Evolutionary conservation across 2,329 filamentous ascomycete genomes (phyloP).

Genomic region (Zalaria sp.): DNA sequence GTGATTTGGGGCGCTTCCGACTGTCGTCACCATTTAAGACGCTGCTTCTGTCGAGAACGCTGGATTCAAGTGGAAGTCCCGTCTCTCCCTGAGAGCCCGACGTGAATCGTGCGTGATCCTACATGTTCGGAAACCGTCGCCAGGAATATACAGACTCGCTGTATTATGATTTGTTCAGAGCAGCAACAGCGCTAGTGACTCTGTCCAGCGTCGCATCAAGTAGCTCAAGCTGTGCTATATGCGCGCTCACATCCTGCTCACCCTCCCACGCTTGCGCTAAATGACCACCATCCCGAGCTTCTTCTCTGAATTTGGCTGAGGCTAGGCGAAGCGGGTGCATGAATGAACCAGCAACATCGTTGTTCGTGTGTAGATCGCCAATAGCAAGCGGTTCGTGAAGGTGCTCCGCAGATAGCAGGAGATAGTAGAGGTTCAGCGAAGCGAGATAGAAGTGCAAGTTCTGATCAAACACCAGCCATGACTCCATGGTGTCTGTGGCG

Average conservation of each 20-base stretch:
- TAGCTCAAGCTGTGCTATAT: conserved; percentile 18
- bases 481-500: conserved; percentile 20
- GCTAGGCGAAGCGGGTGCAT: conserved; percentile 27
- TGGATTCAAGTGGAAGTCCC: too few relatives aligned
- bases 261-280: conserved; percentile 21
- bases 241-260: conserved; percentile 19
- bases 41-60: too few relatives aligned
- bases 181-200: conserved; percentile 15
- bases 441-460: conserved; percentile 41
- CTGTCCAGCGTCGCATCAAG: conserved; percentile 17
- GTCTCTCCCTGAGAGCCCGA: too few relatives aligned
- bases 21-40: too few relatives aligned
- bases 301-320: conserved; percentile 20
- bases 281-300: conserved; percentile 20
- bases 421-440: conserved; percentile 44
- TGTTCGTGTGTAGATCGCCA: conserved; percentile 23
- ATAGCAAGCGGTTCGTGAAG: conserved; percentile 35
- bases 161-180: conserved; percentile 10
- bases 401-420: conserved; percentile 35
- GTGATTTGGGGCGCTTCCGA: too few relatives aligned
- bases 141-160: too few relatives aligned
- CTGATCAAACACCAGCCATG: conserved; percentile 33
- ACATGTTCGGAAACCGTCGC: too few relatives aligned
- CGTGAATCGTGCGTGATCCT: too few relatives aligned
- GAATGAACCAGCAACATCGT: conserved; percentile 27